These are phyloP conservation scores for Neurospora sp. DNA, from an alignment of 495 filamentous ascomycete genomes.

Conservation along the genomic window DNA sequence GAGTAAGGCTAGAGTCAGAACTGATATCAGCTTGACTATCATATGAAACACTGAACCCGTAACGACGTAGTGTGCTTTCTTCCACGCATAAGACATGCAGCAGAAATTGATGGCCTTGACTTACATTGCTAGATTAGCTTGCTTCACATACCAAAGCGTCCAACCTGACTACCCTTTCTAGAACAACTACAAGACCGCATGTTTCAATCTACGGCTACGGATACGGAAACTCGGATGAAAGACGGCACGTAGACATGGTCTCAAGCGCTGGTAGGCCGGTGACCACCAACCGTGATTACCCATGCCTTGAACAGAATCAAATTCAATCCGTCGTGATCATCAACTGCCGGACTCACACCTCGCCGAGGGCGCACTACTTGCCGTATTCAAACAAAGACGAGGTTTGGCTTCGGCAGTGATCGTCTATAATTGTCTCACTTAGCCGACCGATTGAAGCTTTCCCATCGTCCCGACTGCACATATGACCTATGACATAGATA, in stretches of 20 bases:
- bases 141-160: background rate
- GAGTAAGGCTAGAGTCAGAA: background rate
- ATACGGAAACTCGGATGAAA: background rate
- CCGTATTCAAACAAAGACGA: background rate
- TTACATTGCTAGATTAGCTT: background rate
- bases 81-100: background rate
- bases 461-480: background rate
- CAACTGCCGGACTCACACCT: background rate
- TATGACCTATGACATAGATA: background rate
- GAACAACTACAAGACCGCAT: background rate
- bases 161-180: background rate
- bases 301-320: background rate
- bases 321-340: background rate
- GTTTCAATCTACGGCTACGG: background rate
- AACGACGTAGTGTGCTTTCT: background rate
- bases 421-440: background rate
- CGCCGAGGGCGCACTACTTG: background rate
- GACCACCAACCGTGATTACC: background rate
- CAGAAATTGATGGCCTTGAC: background rate
- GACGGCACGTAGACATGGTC: background rate
- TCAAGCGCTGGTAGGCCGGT: background rate
- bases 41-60: background rate
- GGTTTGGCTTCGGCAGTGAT: background rate
- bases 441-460: background rate
- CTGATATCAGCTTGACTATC: background rate